phyloP scores from a whole-genome alignment of 1,284 basidiomycete species.

The Fomitopsis palustris region DNA sequence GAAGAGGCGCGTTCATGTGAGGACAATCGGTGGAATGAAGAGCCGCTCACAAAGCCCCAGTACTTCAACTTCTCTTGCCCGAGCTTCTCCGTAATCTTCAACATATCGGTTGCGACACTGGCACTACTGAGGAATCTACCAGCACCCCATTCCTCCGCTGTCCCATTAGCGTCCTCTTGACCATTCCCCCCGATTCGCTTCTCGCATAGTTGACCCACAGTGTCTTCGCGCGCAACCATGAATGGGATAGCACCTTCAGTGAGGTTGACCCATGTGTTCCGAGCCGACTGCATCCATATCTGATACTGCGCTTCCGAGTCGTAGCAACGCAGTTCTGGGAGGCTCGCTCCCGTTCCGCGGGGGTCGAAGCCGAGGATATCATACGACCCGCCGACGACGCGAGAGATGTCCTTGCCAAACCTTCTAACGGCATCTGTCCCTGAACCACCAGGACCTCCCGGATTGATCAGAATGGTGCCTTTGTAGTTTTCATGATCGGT shows the following conservation, averaged over 20 bases:
- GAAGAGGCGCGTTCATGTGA: background rate
- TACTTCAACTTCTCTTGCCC: constrained; percentile 44
- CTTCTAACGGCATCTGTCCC: constrained; percentile 33
- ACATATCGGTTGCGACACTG: constrained; percentile 46
- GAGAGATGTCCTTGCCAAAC: constrained; percentile 27
- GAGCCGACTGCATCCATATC: constrained; percentile 11
- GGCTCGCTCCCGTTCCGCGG: constrained; percentile 14
- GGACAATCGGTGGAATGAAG: background rate
- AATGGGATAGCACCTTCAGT: constrained; percentile 5
- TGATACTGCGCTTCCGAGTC: constrained; percentile 14
- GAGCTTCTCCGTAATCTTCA: constrained; percentile 40
- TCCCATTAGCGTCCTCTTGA: background rate
- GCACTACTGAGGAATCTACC: constrained; percentile 39
- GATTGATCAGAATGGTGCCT: constrained; percentile 47
- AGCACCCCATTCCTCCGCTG: constrained; percentile 20
- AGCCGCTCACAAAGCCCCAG: constrained; percentile 46
- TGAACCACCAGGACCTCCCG: constrained; percentile 48
- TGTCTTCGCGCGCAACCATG: constrained; percentile 7
- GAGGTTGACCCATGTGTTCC: constrained; percentile 4
- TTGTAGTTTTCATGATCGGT: constrained; percentile 29
- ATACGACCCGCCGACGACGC: constrained; percentile 39
- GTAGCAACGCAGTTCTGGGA: constrained; percentile 16
- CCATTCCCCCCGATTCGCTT: constrained; percentile 19
- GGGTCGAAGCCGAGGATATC: constrained; percentile 52
- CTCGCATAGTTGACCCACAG: constrained; percentile 12